These are phyloP conservation scores for Globisporangium cylindrosporum DNA, from an alignment of 352 stramenopile species.

Conservation along the genomic window DNA sequence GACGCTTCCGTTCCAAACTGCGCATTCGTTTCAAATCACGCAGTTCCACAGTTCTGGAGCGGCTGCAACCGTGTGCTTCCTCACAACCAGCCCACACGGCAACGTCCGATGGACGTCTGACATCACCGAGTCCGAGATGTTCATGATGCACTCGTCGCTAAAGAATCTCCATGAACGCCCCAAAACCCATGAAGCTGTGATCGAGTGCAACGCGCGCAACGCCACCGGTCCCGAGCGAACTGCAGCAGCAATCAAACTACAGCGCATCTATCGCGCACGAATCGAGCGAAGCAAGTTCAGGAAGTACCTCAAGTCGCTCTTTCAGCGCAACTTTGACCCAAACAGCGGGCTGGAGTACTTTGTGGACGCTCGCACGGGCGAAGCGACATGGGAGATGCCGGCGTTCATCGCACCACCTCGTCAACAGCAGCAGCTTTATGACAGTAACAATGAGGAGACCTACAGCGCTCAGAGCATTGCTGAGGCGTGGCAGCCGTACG, in stretches of 20 bases:
- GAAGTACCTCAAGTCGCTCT: conserved; percentile 48
- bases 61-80: conserved; percentile 42
- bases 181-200: conserved; percentile 13
- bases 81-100: conserved; percentile 26
- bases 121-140: conserved; percentile 54
- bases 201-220: conserved; percentile 46
- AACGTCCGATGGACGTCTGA: conserved; percentile 45
- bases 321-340: conserved; percentile 49
- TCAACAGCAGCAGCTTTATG: neutral
- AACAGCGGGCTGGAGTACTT: conserved; percentile 49
- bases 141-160: conserved; percentile 46
- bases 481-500: conserved; percentile 51
- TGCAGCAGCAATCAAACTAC: conserved; percentile 54
- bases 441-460: conserved; percentile 14
- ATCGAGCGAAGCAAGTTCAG: conserved; percentile 65
- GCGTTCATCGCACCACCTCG: conserved; percentile 17
- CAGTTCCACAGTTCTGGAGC: conserved; percentile 29
- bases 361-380: conserved; percentile 60
- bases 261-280: conserved; percentile 66
- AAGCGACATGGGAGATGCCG: conserved; percentile 54
- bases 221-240: conserved; percentile 62
- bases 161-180: conserved; percentile 37
- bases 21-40: conserved; percentile 61
- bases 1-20: conserved; percentile 38
- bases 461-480: neutral